Evolutionary conservation across 2,329 filamentous ascomycete genomes (phyloP).

Genomic region (Colletotrichum musae): DNA sequence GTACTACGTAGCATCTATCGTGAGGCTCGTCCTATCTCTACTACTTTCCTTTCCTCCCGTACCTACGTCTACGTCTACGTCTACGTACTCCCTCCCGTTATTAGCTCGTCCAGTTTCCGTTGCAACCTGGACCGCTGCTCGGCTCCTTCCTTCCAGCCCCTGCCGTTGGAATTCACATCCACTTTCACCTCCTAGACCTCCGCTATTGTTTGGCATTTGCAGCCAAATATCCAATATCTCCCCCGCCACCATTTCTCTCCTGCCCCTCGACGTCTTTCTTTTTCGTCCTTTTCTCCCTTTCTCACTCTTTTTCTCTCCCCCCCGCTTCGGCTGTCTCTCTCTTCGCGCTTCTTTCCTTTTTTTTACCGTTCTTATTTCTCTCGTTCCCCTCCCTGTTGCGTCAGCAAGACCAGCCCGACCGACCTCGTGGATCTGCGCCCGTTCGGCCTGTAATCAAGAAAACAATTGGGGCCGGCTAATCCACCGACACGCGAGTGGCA

Average conservation of each 20-base stretch:
- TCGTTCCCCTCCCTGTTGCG: slow-evolving; percentile 16
- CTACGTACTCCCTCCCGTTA: background rate
- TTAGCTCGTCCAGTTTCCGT: slow-evolving; percentile 20
- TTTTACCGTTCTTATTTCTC: background rate
- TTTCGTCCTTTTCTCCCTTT: slow-evolving; percentile 7
- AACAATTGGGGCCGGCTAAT: slow-evolving; percentile 20
- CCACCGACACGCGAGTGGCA: slow-evolving; percentile 31
- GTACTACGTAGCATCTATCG: no score
- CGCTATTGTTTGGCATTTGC: slow-evolving; percentile 40
- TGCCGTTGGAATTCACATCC: slow-evolving; percentile 38
- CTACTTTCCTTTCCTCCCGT: no score
- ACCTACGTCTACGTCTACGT: background rate
- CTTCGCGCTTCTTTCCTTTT: slow-evolving; percentile 2
- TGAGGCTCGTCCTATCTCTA: no score
- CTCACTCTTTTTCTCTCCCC: slow-evolving; percentile 1
- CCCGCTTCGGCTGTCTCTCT: background rate
- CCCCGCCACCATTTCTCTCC: slow-evolving; percentile 28
- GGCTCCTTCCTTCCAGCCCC: slow-evolving; percentile 30
- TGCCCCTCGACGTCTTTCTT: background rate
- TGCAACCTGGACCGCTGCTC: slow-evolving; percentile 31
- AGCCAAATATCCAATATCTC: slow-evolving; percentile 40
- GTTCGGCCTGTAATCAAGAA: slow-evolving; percentile 16
- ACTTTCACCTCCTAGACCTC: slow-evolving; percentile 26
- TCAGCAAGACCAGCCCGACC: slow-evolving; percentile 25
- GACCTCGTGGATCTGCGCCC: slow-evolving; percentile 25